These are phyloP conservation scores for Pterocarpus santalinus DNA, from an alignment of 306 rosid species.

Conservation along the genomic window DNA sequence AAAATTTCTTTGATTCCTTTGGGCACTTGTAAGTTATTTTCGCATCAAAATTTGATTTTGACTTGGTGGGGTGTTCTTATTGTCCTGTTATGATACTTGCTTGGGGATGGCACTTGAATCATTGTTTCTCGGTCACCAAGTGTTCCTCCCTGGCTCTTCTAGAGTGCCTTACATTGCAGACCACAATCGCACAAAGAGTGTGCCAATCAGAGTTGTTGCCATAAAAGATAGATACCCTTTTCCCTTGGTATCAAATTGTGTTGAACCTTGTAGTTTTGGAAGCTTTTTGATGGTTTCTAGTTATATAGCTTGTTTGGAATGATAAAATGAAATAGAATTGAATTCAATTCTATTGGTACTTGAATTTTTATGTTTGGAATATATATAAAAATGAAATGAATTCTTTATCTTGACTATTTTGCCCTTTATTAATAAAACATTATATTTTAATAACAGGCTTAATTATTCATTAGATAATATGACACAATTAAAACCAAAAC, in stretches of 20 bases:
- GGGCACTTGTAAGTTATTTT: not conserved
- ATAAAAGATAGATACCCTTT: slow-evolving; percentile 41
- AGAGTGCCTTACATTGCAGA: slow-evolving; percentile 37
- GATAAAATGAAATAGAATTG: too few relatives aligned
- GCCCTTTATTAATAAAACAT: too few relatives aligned
- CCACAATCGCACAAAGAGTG: slow-evolving; percentile 42
- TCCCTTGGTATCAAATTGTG: slow-evolving; percentile 50
- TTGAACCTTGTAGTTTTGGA: slow-evolving; percentile 38
- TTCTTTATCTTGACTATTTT: too few relatives aligned
- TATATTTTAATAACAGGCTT: too few relatives aligned
- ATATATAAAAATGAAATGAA: too few relatives aligned
- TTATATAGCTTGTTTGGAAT: too few relatives aligned
- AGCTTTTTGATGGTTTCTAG: slow-evolving; percentile 33
- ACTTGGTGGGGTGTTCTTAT: slow-evolving; percentile 32
- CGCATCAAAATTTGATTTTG: slow-evolving; percentile 43
- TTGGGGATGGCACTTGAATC: slow-evolving; percentile 55
- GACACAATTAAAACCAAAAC: too few relatives aligned
- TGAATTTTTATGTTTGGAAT: too few relatives aligned
- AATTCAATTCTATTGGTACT: too few relatives aligned
- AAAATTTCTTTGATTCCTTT: not conserved
- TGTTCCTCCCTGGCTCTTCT: slow-evolving; percentile 40
- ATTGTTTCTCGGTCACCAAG: slow-evolving; percentile 47
- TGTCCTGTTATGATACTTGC: slow-evolving; percentile 39
- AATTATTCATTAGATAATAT: too few relatives aligned
- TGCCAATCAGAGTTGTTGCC: slow-evolving; percentile 47